Base-by-base conservation (phyloP, 176 grass and related monocot genomes). In the Tuctoria greenei region DNA sequence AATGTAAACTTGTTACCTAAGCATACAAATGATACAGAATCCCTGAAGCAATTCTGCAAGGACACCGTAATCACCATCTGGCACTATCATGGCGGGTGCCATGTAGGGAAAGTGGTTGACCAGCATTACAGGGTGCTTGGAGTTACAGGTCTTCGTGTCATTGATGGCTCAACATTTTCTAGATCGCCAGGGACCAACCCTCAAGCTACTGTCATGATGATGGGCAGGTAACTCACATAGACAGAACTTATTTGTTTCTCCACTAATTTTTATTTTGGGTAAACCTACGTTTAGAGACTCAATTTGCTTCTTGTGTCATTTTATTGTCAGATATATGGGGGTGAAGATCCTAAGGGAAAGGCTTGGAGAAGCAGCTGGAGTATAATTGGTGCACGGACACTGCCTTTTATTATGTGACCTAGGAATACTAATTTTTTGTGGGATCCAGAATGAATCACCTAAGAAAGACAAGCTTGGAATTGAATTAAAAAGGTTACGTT, bases 141-240 rank as follows among this genome's bases (percentile, higher is more conserved):
- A 35, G 54, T 92, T 14, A 65, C 78, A 27, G 40, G 89, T 28
- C 78, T 96, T 6, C 83, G 93, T 6, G 78, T 96, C 20, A 63
- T 96, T 26, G 93, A 96, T 47, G 84, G 93, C 24, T 96, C 93
- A 26, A 89, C 65, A 23, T 92, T 92, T 28, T 75, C 74, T 28
- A 87, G 12, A 61, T 96, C 93, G 7, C 93, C 93, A 1, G 93
- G 93, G 60, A 96, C 93, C 3, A 96, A 96, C 78, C 93, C 93
- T 56, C 93, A 96, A 83, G 93, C 89, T 17, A 96, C 89, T 4
- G 89, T 96, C 52, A 79, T 96, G 93, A 96, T 96, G 93, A 87
- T 96, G 93, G 93, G 89, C 69, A 92, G 93, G 93, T 92, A 85
- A 1, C 68, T 66, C 77, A 61, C 50, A n/a, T 20, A 55, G 40